A percentile compares a stretch with the other conserved stretches of the same genome.
These are phyloP conservation scores for Immersiella caudata DNA, from an alignment of 495 filamentous ascomycete genomes.

Conservation along the genomic window DNA sequence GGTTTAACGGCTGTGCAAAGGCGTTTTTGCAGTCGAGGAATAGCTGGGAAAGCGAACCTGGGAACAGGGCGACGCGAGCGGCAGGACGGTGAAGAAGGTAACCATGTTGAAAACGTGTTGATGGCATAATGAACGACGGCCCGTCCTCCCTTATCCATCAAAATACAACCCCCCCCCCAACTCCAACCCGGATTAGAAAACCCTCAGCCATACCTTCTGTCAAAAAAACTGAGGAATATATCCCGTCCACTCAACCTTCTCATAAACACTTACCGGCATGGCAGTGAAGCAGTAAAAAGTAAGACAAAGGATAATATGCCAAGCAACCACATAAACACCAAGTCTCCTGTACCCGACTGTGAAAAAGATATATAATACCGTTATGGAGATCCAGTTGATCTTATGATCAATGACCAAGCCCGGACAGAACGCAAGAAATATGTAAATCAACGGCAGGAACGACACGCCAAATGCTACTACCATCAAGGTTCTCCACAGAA, in stretches of 20 bases:
- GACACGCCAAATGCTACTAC: background rate
- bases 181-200: too few species aligned
- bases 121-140: too few species aligned
- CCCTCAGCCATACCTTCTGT: slow-evolving; percentile 17
- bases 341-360: background rate
- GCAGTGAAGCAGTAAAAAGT: slow-evolving; percentile 1
- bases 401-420: too few species aligned
- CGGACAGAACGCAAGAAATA: background rate
- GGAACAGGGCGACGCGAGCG: slow-evolving; percentile 48
- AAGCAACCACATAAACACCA: background rate
- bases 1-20: slow-evolving; percentile 44
- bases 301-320: background rate
- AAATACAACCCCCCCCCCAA: too few species aligned
- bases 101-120: slow-evolving; percentile 41
- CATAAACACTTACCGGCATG: background rate
- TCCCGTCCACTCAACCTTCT: background rate
- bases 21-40: slow-evolving; percentile 62
- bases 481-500: background rate
- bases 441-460: background rate
- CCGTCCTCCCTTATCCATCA: too few species aligned
- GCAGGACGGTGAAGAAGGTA: slow-evolving; percentile 63
- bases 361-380: background rate
- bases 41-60: slow-evolving; percentile 67
- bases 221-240: slow-evolving; percentile 17
- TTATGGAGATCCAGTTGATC: too few species aligned